Evolutionary conservation across 2,329 filamentous ascomycete genomes (phyloP), one percentile per base, ranked within the genome.

Genomic region (Phaeosphaeriaceae sp.): DNA sequence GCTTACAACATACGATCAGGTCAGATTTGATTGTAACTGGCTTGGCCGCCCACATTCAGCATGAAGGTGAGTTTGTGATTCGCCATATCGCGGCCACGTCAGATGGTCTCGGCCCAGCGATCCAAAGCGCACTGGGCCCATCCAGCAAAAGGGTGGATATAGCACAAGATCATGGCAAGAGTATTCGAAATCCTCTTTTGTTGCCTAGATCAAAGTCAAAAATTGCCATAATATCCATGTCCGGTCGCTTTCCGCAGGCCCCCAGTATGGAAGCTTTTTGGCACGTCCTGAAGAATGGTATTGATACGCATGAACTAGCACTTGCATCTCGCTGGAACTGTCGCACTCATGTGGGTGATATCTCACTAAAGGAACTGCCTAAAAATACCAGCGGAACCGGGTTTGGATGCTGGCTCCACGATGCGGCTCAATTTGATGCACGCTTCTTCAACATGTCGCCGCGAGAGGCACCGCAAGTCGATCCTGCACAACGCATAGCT

Each of bases 401-500:
- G 17, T 50, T 37, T 23, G 65, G 65, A 18, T 64, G 62, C 38
- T 68, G 54, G 36, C 43, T 68, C 4, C 39, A 65, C 7, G 36
- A 60, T 12, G 53, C 61, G 8, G 61, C 34, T 11, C 6, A 40
- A 15, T 65, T 66, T 35, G 63, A 67, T 46, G 26, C 51, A 9
- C 48, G 42, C 6, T 57, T 63, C 38, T 67, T 67, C 51, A 58
- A 59, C 35, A 61, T 67, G 3, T 65, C 61, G 4, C 61, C 63
- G 9, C 20, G 50, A 20, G 63, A 67, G 38, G 64, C 64, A 3
- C 13, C 21, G 3, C 55, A 62, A 33, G 57, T 56, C 6, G 64
- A 67, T 34, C 64, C 64, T 6, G 51, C 46, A 3, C 59, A 64
- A 17, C 45, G 64, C 1, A 30, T 62, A 4, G 36, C 51, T 3